Evolutionary conservation across 2,329 filamentous ascomycete species (phyloP), one percentile per base, ranked within the genome.

Genomic region (Colletotrichum salicis): DNA sequence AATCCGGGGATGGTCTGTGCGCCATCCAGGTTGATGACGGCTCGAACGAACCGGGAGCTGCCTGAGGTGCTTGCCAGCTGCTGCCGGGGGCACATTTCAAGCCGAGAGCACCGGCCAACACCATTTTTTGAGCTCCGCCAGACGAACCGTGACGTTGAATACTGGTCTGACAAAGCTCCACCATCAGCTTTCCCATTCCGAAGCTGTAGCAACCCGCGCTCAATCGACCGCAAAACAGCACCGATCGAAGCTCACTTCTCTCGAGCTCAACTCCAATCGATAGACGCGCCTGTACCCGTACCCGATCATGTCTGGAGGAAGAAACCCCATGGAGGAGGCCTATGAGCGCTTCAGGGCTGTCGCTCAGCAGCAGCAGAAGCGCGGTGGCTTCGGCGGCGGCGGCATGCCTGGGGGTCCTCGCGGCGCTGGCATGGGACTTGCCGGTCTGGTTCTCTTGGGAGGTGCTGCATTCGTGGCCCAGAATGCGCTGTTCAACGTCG

Each of bases 401-500:
- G 80, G 82, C 61, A 79, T 82, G 71, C 82, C 84, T 52, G 81
- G 82, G 69, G 81, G 82, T 60, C 67, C 70, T 58, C 74, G 82
- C 19, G 81, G 82, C 45, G 80, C 80, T 56, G 81, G 82, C 35
- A 81, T 80, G 64, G 83, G 82, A 41, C 65, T 88, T 59, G 79
- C 81, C 35, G 85, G 82, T 55, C 77, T 85, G 24, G 76, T 82
- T 22, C 76, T 89, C 37, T 77, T 89, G 55, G 83, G 83, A 19
- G 86, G 86, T 70, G 88, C 86, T 57, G 81, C 84, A 68, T 79
- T 87, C 77, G 74, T 90, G 75, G 77, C 91, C 75, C 86, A 88
- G 77, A 88, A 91, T 80, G 88, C 90, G 56, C 86, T 92, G 5
- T 92, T 92, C 86, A 92, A 92, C 85, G 96, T 99, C 78, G 96